phyloP scores from a whole-genome alignment of 106 monocot genomes.

The Phalaenopsis equestris region DNA sequence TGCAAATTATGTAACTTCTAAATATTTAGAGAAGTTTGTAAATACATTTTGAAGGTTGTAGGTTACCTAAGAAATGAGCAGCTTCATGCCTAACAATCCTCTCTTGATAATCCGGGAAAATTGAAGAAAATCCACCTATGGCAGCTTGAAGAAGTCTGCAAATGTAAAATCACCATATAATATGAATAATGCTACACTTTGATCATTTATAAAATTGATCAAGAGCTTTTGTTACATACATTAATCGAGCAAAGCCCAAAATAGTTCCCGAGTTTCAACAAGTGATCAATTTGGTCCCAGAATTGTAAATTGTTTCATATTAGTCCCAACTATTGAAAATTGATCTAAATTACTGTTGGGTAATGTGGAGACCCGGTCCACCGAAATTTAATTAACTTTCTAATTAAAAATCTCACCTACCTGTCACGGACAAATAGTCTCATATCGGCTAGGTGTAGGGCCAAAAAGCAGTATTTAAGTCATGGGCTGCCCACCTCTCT shows the following conservation, averaged over 20 bases:
- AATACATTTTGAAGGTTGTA: not conserved
- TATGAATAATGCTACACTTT: not conserved
- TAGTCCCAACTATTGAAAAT: too few relatives aligned
- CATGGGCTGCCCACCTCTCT: too few relatives aligned
- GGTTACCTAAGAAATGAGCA: conserved; percentile 91
- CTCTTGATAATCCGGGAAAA: conserved; percentile 95
- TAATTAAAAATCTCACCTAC: too few relatives aligned
- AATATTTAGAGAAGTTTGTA: not conserved
- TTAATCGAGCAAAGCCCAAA: not conserved
- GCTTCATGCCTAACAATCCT: conserved; percentile 92
- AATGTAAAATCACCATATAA: not conserved
- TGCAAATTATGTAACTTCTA: not conserved
- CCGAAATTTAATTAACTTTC: too few relatives aligned
- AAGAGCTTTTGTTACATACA: not conserved
- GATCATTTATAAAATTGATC: not conserved
- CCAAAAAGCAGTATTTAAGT: too few relatives aligned
- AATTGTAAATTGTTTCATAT: too few relatives aligned
- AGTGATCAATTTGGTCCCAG: too few relatives aligned
- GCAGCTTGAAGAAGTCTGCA: conserved; percentile 89
- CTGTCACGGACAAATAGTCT: too few relatives aligned
- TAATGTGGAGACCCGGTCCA: too few relatives aligned
- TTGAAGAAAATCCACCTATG: conserved; percentile 83
- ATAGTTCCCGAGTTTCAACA: too few relatives aligned
- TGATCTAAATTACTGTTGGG: too few relatives aligned
- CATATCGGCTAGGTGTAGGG: too few relatives aligned